Percentiles rank a stretch among this genome's conserved stretches.
Evolutionary conservation across 345 rosid genomes (phyloP).

Genomic region (Gossypioides kirkii): DNA sequence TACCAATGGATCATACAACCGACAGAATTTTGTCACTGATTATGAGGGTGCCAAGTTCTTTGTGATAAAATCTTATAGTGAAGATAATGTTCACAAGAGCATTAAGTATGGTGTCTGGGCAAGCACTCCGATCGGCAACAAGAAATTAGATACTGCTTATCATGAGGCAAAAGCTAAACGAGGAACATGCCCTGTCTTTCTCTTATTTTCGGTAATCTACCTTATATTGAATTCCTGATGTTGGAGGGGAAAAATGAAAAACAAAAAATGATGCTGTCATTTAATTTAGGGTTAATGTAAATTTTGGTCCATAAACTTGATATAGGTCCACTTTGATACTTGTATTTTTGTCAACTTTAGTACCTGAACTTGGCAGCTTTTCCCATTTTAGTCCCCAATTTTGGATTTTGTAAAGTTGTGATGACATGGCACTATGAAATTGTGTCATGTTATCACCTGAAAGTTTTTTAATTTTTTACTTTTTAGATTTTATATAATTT

Average conservation of each 20-base stretch:
- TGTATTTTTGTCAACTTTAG: too few relatives aligned
- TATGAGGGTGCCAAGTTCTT: slow-evolving; percentile 69
- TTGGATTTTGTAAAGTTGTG: too few relatives aligned
- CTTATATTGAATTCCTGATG: slow-evolving; percentile 3
- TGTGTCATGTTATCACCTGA: too few relatives aligned
- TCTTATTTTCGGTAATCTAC: slow-evolving; percentile 66
- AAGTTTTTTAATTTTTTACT: too few relatives aligned
- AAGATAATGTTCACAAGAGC: slow-evolving; percentile 88
- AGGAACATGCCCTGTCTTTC: slow-evolving; percentile 52
- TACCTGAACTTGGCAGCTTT: too few relatives aligned
- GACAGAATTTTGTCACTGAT: slow-evolving; percentile 40
- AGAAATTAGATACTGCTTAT: slow-evolving; percentile 75
- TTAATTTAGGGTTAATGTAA: background rate
- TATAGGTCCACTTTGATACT: too few relatives aligned
- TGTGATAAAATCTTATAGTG: slow-evolving; percentile 82
- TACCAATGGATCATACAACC: slow-evolving; percentile 28
- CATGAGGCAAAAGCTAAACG: slow-evolving; percentile 59
- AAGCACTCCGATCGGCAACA: slow-evolving; percentile 80
- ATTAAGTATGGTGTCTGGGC: slow-evolving; percentile 91
- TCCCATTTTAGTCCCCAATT: too few relatives aligned
- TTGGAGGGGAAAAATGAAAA: slow-evolving; percentile 1
- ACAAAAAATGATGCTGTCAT: background rate
- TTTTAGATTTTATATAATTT: too few relatives aligned
- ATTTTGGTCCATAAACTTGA: too few relatives aligned
- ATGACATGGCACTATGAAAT: too few relatives aligned